A percentile compares a stretch with the other conserved stretches of the same genome.
Evolutionary conservation across 441 rosid species (phyloP).

Genomic region (Breynia disticha): DNA sequence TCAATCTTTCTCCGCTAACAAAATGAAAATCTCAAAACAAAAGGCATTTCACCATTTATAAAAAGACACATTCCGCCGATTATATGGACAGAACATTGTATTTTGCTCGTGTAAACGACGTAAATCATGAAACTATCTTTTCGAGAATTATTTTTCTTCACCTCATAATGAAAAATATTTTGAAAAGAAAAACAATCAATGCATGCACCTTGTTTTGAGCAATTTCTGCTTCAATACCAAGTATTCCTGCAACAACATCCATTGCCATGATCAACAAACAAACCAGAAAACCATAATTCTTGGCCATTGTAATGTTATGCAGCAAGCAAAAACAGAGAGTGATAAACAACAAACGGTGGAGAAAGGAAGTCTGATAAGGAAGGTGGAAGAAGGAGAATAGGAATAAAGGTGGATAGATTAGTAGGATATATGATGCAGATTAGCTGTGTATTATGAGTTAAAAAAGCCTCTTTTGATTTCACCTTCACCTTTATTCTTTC

Average conservation of each 20-base stretch:
- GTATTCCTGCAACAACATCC: constrained; percentile 76
- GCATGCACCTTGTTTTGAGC: constrained; percentile 68
- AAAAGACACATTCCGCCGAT: too few species aligned
- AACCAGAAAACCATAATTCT: constrained; percentile 36
- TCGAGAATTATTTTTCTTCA: too few species aligned
- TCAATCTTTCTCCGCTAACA: neutral
- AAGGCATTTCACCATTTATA: too few species aligned
- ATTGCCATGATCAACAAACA: constrained; percentile 58
- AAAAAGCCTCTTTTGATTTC: constrained; percentile 25
- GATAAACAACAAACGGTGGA: too few species aligned
- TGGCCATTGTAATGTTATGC: constrained; percentile 20
- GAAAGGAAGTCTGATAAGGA: neutral
- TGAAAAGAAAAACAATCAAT: too few species aligned
- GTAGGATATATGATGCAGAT: constrained; percentile 13
- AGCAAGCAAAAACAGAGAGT: too few species aligned
- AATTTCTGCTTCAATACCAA: constrained; percentile 73
- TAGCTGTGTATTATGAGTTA: constrained; percentile 24
- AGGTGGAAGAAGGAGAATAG: constrained; percentile 25
- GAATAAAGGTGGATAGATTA: constrained; percentile 41
- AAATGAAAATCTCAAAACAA: neutral
- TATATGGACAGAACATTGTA: too few species aligned
- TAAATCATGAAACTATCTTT: too few species aligned
- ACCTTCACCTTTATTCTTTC: constrained; percentile 29
- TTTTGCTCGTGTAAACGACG: too few species aligned
- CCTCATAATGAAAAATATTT: too few species aligned